These are phyloP conservation scores for Saccharomyces pastorianus DNA, from an alignment of 1,139 yeast species.

Conservation along the genomic window DNA sequence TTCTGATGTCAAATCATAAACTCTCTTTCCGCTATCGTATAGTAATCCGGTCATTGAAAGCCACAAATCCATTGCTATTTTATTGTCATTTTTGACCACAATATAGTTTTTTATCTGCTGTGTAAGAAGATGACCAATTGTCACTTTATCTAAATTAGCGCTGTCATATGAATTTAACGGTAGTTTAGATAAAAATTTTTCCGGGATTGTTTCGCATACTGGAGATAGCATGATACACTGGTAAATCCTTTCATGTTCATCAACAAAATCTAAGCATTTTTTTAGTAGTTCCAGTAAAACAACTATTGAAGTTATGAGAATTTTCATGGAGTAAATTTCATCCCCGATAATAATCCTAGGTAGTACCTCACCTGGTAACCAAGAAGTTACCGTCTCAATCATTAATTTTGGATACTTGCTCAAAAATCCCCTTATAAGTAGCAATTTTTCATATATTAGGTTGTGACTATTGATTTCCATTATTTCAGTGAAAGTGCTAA, in stretches of 20 bases:
- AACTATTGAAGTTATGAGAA: constrained; percentile 15
- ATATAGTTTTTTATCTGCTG: constrained; percentile 15
- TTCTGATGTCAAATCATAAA: constrained; percentile 7
- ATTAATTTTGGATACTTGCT: constrained; percentile 20
- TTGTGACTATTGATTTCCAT: constrained; percentile 24
- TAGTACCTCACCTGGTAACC: constrained; percentile 29
- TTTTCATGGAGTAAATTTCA: constrained; percentile 16
- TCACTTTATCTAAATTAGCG: constrained; percentile 1
- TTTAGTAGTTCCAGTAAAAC: constrained; percentile 24
- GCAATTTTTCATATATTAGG: constrained; percentile 21
- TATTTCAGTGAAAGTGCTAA: constrained; percentile 13
- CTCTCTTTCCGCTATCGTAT: constrained; percentile 12
- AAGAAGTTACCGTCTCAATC: constrained; percentile 15
- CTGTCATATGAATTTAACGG: background rate
- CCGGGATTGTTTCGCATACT: constrained; percentile 9
- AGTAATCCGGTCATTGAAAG: constrained; percentile 23
- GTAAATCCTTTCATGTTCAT: constrained; percentile 9
- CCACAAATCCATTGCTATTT: constrained; percentile 28
- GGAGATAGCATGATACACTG: constrained; percentile 5
- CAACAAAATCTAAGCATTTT: constrained; percentile 12
- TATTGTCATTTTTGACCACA: constrained; percentile 15
- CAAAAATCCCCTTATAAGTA: constrained; percentile 20
- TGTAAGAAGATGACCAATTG: constrained; percentile 16
- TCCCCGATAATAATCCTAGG: constrained; percentile 19
- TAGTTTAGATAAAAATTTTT: constrained; percentile 2